Evolutionary conservation across 768 basidiomycete genomes (phyloP).

Genomic region (Cystofilobasidium capitatum): DNA sequence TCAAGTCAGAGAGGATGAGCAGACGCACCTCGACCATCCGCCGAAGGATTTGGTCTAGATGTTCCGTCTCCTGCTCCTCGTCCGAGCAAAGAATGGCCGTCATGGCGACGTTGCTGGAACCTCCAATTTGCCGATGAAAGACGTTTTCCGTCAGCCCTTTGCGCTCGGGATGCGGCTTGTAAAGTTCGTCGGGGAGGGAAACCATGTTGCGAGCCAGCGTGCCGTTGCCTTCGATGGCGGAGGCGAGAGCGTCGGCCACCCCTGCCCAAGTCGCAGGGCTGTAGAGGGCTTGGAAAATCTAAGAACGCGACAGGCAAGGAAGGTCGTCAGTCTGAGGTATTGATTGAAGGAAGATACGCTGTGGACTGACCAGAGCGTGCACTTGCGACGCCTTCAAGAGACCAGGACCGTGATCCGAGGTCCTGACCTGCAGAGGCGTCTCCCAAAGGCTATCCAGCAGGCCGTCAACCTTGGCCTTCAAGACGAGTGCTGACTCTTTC

Average conservation of each 20-base stretch:
- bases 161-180: neutral
- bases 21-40: too few species aligned
- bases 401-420: neutral
- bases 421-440: neutral
- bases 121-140: neutral
- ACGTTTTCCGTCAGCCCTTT: neutral
- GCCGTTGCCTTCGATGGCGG: neutral
- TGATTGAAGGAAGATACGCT: neutral
- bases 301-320: neutral
- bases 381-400: neutral
- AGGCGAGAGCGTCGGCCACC: neutral
- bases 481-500: too few species aligned
- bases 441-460: neutral
- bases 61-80: neutral
- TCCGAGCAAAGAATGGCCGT: neutral
- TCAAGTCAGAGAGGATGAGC: too few species aligned
- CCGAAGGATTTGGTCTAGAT: too few species aligned
- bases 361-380: neutral
- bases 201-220: neutral
- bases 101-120: neutral
- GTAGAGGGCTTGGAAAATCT: slow-evolving; percentile 1
- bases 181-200: neutral
- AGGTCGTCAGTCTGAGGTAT: neutral
- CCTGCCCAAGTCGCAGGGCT: neutral
- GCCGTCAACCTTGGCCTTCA: neutral